Evolutionary conservation across 2,329 filamentous ascomycete genomes (phyloP).

Genomic region (Cladobotryum mycophilum): DNA sequence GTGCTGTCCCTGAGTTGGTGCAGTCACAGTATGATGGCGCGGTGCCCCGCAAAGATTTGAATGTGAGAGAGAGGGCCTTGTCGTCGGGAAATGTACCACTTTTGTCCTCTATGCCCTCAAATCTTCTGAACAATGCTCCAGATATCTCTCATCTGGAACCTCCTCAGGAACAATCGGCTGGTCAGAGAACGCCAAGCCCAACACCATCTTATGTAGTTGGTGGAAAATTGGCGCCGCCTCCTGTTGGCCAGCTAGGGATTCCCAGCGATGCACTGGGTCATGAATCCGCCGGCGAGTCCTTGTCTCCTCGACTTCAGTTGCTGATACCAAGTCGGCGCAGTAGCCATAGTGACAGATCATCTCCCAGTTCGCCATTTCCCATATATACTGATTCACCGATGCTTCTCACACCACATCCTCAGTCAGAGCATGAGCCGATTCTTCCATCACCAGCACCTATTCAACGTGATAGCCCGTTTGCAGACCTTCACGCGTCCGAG

Average conservation of each 20-base stretch:
- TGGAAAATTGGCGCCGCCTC: slow-evolving; percentile 38
- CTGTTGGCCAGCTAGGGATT: slow-evolving; percentile 19
- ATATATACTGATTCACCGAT: slow-evolving; percentile 55
- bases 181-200: slow-evolving; percentile 22
- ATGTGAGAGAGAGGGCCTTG: slow-evolving; percentile 15
- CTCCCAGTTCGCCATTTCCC: slow-evolving; percentile 60
- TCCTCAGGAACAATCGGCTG: slow-evolving; percentile 8
- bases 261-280: neutral
- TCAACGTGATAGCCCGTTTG: slow-evolving; percentile 43
- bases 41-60: slow-evolving; percentile 3
- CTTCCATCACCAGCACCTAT: slow-evolving; percentile 35
- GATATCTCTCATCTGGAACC: neutral
- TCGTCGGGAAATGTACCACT: slow-evolving; percentile 12
- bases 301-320: slow-evolving; percentile 30
- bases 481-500: slow-evolving; percentile 33
- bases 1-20: slow-evolving; percentile 16
- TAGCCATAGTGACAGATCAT: slow-evolving; percentile 39
- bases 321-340: slow-evolving; percentile 41
- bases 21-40: slow-evolving; percentile 10
- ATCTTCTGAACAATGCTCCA: neutral
- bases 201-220: slow-evolving; percentile 30
- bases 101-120: slow-evolving; percentile 3
- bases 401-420: slow-evolving; percentile 35
- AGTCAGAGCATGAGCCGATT: slow-evolving; percentile 44
- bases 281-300: slow-evolving; percentile 1